Conservation (phyloP, 2,329 filamentous ascomycete genomes). For the Colletotrichum tropicicola region DNA sequence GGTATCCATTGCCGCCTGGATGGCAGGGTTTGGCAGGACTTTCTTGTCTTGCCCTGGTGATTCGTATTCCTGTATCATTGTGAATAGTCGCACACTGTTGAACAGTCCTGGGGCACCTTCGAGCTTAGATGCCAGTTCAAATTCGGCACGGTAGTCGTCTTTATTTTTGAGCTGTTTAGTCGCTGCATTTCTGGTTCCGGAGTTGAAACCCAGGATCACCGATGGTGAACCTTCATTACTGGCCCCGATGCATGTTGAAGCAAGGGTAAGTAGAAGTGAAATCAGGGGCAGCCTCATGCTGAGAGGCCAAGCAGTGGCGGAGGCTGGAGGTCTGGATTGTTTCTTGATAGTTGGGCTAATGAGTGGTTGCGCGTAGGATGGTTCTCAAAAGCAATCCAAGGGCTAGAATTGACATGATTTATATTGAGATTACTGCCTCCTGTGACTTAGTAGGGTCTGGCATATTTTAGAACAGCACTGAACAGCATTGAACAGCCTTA, state of each 20-base stretch:
- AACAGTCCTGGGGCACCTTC: neutral
- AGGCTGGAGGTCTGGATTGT: too few species aligned
- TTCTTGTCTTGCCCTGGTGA: neutral
- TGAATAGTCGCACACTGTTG: slow-evolving; percentile 8
- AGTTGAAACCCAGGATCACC: neutral
- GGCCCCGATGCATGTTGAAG: neutral
- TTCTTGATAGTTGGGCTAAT: too few species aligned
- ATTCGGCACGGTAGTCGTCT: neutral
- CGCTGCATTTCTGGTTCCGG: neutral
- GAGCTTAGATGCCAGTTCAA: neutral
- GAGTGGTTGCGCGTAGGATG: too few species aligned
- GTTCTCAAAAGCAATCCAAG: too few species aligned
- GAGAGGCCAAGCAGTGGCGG: too few species aligned
- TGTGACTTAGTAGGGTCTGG: too few species aligned
- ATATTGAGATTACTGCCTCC: too few species aligned
- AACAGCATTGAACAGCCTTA: too few species aligned
- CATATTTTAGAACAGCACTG: too few species aligned
- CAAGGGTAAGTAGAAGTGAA: neutral
- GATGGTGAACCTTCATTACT: too few species aligned
- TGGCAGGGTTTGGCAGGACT: slow-evolving; percentile 69
- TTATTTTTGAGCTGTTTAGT: neutral
- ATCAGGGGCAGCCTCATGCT: neutral
- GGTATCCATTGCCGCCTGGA: slow-evolving; percentile 65
- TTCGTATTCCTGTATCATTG: neutral
- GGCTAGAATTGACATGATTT: too few species aligned